These are phyloP conservation scores for Podospora anserina DNA, from an alignment of 495 filamentous ascomycete genomes.

Conservation along the genomic window DNA sequence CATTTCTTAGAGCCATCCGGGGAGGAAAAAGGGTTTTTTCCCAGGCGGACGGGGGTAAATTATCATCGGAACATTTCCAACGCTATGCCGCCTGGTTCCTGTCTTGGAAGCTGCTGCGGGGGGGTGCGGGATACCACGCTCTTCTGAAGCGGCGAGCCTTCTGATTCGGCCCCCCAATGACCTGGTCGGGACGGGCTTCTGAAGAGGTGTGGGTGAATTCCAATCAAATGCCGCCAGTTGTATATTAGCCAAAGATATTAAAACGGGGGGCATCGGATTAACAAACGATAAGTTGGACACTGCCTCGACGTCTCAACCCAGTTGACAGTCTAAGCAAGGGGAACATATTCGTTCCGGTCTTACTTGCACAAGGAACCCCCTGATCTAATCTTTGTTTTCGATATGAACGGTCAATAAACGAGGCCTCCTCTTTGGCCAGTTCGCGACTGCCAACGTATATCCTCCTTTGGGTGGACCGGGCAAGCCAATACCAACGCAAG, in stretches of 20 bases:
- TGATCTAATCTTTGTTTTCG: not conserved
- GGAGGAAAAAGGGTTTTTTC: not conserved
- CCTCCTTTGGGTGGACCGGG: constrained; percentile 18
- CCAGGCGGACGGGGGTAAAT: not conserved
- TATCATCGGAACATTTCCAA: constrained; percentile 12
- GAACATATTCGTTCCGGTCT: constrained; percentile 19
- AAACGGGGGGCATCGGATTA: constrained; percentile 10
- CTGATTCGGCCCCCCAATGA: constrained; percentile 27
- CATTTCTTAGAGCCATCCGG: not conserved
- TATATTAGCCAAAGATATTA: constrained; percentile 31
- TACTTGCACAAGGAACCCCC: constrained; percentile 4
- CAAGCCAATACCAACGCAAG: constrained; percentile 12
- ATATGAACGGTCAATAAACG: not conserved
- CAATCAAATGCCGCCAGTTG: constrained; percentile 21
- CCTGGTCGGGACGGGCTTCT: constrained; percentile 23
- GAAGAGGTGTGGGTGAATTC: constrained; percentile 2
- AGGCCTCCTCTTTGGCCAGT: constrained; percentile 15
- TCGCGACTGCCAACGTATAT: constrained; percentile 7
- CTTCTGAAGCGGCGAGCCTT: not conserved
- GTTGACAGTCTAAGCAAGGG: constrained; percentile 10
- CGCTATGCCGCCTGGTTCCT: constrained; percentile 13
- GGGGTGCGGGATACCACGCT: constrained; percentile 26
- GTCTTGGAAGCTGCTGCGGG: constrained; percentile 6
- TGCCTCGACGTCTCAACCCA: constrained; percentile 1
- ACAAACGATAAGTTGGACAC: not conserved